A percentile compares a stretch with the other conserved stretches of the same genome.
Evolutionary conservation across 2,329 filamentous ascomycete species (phyloP).

Genomic region (Raffaelea deltoideospora): DNA sequence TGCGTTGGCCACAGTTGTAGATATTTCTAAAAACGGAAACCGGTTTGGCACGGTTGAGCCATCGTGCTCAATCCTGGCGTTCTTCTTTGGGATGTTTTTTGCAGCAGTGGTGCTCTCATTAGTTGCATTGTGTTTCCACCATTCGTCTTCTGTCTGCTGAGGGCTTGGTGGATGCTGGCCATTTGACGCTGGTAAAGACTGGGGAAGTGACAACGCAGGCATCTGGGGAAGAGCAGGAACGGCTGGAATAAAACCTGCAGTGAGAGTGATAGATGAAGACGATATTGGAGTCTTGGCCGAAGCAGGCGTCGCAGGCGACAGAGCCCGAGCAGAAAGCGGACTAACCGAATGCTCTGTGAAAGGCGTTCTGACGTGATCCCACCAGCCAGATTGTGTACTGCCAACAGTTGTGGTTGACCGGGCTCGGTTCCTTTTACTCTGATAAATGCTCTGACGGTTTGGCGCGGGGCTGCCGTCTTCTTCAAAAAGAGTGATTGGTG

Average conservation of each 20-base stretch:
- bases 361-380: slow-evolving; percentile 61
- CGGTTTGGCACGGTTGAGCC: too few relatives aligned
- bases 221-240: background rate
- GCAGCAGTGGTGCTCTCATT: too few relatives aligned
- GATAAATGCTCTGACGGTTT: slow-evolving; percentile 20
- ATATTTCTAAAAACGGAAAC: slow-evolving; percentile 11
- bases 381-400: slow-evolving; percentile 52
- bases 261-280: background rate
- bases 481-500: slow-evolving; percentile 54
- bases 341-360: slow-evolving; percentile 35
- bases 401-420: slow-evolving; percentile 28
- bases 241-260: background rate
- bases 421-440: slow-evolving; percentile 18
- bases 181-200: too few relatives aligned
- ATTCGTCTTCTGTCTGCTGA: too few relatives aligned
- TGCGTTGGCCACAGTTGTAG: slow-evolving; percentile 6
- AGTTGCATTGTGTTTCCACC: too few relatives aligned
- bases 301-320: slow-evolving; percentile 7
- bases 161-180: too few relatives aligned
- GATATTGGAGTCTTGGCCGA: slow-evolving; percentile 3
- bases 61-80: too few relatives aligned
- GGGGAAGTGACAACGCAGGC: too few relatives aligned
- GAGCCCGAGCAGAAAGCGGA: slow-evolving; percentile 24
- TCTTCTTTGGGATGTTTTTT: too few relatives aligned
- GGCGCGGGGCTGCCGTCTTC: slow-evolving; percentile 40